These are phyloP conservation scores for Didymella arachidicola DNA, from an alignment of 2,329 filamentous ascomycete genomes.

Conservation along the genomic window DNA sequence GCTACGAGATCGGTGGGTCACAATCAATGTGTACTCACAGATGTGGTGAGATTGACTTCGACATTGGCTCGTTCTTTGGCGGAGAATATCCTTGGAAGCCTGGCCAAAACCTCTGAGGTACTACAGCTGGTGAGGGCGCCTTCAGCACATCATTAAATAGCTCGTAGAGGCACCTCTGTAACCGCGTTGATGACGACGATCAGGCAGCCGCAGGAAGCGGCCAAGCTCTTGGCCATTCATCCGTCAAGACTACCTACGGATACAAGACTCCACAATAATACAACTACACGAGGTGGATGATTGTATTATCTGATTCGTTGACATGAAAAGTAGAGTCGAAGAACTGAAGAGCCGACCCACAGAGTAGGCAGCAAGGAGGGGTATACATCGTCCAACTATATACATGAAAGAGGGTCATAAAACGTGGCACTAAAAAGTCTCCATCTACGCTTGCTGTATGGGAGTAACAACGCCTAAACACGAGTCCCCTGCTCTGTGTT, in stretches of 20 bases:
- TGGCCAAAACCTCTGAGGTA: too few species aligned
- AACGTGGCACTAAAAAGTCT: conserved; percentile 4
- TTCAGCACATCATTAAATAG: too few species aligned
- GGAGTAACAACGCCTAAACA: background rate
- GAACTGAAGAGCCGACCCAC: conserved; percentile 13
- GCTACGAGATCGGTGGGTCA: too few species aligned
- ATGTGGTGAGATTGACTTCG: too few species aligned
- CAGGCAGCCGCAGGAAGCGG: too few species aligned
- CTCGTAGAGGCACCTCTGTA: too few species aligned
- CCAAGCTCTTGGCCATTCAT: background rate
- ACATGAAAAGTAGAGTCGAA: conserved; percentile 9
- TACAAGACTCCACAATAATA: background rate
- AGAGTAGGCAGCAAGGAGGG: conserved; percentile 18
- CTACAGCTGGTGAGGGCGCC: too few species aligned
- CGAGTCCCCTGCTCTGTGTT: background rate
- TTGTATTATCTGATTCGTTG: conserved; percentile 5
- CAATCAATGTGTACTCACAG: too few species aligned
- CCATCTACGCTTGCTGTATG: background rate
- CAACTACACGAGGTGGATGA: background rate
- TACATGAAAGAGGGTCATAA: conserved; percentile 20
- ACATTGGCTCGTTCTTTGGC: too few species aligned
- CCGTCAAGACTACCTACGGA: background rate
- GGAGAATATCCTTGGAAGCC: too few species aligned
- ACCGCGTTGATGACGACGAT: too few species aligned
- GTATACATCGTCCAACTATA: conserved; percentile 30